phyloP scores from a whole-genome alignment of 2,329 filamentous ascomycete species.

The Fusarium verrucosum region DNA sequence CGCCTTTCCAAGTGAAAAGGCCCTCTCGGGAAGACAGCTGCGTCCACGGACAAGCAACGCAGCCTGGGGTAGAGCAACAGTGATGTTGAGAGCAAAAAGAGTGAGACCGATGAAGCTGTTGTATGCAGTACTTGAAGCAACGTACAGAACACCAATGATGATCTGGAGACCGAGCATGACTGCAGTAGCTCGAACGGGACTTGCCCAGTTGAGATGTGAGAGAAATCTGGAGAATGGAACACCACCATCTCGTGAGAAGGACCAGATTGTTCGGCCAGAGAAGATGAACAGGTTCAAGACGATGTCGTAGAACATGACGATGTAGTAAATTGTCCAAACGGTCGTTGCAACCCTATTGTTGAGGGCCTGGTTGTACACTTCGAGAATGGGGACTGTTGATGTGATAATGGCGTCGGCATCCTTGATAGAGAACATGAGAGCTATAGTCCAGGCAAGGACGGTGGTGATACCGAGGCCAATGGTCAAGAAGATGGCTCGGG shows the following conservation, averaged over 20 bases:
- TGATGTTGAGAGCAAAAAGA: slow-evolving; percentile 41
- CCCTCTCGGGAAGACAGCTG: slow-evolving; percentile 36
- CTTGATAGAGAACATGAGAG: slow-evolving; percentile 40
- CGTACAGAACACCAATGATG: slow-evolving; percentile 38
- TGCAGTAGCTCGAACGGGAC: slow-evolving; percentile 38
- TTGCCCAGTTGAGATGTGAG: slow-evolving; percentile 36
- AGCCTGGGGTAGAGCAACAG: slow-evolving; percentile 38
- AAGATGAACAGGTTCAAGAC: slow-evolving; percentile 42
- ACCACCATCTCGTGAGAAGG: slow-evolving; percentile 40
- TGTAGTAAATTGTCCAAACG: slow-evolving; percentile 41
- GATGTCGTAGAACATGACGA: slow-evolving; percentile 44
- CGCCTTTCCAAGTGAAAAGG: slow-evolving; percentile 40
- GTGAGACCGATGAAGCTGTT: slow-evolving; percentile 42
- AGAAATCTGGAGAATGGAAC: slow-evolving; percentile 37
- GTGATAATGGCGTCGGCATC: slow-evolving; percentile 38
- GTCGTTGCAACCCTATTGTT: slow-evolving; percentile 40
- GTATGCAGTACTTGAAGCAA: slow-evolving; percentile 39
- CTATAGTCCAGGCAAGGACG: slow-evolving; percentile 39
- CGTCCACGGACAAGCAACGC: slow-evolving; percentile 38
- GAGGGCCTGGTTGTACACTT: slow-evolving; percentile 40
- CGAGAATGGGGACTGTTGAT: slow-evolving; percentile 38
- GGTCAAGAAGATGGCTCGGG: slow-evolving; percentile 39
- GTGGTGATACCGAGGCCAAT: slow-evolving; percentile 38
- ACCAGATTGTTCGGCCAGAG: slow-evolving; percentile 41
- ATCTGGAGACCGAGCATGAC: slow-evolving; percentile 44